Evolutionary conservation across 768 basidiomycete species (phyloP), one percentile per base, ranked within the genome.

Genomic region (Phlegmacium glaucopus): DNA sequence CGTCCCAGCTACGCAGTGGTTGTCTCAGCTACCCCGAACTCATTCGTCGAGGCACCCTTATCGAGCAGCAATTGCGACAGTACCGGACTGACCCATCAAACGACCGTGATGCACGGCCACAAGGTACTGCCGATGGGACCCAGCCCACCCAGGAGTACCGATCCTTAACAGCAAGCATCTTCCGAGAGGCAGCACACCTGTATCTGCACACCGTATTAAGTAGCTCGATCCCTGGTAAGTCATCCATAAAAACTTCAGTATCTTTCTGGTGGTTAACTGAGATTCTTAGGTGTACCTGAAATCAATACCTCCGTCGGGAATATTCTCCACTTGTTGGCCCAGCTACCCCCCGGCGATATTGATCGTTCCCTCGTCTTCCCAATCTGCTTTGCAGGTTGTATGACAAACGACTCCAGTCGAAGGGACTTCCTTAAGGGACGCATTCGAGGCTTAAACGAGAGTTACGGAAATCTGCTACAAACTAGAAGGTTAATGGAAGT

Each of bases 321-420:
- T 36, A 75, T 88, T 40, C 68, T 80, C 43, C 76, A 76, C 38
- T 66, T 75, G 16, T 60, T 89, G 45, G 67, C 71, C 47, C 75
- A 76, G 53, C 61, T 89, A 44, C 76, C 75, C 22, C 65, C 78
- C 35, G 81, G 82, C 12, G 71, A 78, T 48, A 64, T 79, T 36
- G 89, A 92, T 62, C 79, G 85, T 47, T 74, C 78, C 7, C 64
- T 90, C 35, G 70, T 87, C 16, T 85, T 90, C 65, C 87, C 89
- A 25, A 75, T 88, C 46, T 84, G 81, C 61, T 69, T 92, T 35
- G 81, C 83, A 26, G 89, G 84, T 5, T 81, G 81, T 62, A 75
- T 90, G 76, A 79, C 85, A 38, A 82, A 87, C 62, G 80, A 84
- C 61, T 77, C 72, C 13, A 67, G 63, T 34, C 72, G 72, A 41